These are phyloP conservation scores for Noccaea caerulescens DNA, from an alignment of 345 rosid species.

Conservation along the genomic window DNA sequence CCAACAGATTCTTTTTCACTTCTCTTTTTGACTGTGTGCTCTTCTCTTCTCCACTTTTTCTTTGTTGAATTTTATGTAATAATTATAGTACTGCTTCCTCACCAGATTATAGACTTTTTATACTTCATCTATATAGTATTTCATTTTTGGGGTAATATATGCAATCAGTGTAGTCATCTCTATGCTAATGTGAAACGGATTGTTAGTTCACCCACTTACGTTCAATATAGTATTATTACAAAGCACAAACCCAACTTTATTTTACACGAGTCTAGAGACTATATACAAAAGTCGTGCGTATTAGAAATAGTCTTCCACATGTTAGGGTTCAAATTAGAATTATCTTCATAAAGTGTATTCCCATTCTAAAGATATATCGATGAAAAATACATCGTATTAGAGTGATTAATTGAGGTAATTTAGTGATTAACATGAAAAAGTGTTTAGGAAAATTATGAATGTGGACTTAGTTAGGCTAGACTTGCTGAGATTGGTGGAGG, in stretches of 20 bases:
- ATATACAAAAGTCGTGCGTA: constrained; percentile 8
- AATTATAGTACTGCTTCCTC: constrained; percentile 1
- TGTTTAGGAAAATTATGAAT: constrained; percentile 16
- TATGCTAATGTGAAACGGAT: constrained; percentile 30
- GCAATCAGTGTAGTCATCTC: constrained; percentile 10
- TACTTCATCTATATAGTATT: constrained; percentile 3
- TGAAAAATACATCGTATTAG: not conserved
- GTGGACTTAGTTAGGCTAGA: constrained; percentile 42
- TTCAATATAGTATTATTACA: constrained; percentile 14
- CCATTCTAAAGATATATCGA: not conserved
- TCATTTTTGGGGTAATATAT: constrained; percentile 6
- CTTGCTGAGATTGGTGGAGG: constrained; percentile 19
- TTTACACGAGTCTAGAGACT: not conserved
- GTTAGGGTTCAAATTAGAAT: not conserved
- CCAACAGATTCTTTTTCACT: constrained; percentile 40
- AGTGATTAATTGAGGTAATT: not conserved
- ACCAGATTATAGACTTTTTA: constrained; percentile 17
- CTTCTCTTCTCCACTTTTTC: constrained; percentile 22
- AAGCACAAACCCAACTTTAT: constrained; percentile 4
- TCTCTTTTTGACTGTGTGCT: constrained; percentile 36
- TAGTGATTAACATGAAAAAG: constrained; percentile 12
- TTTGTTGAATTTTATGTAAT: constrained; percentile 12
- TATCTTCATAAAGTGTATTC: not conserved
- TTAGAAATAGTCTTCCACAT: not conserved
- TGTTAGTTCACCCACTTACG: not conserved